Conservation (phyloP, 768 basidiomycete species). For the Boletus sp. region DNA sequence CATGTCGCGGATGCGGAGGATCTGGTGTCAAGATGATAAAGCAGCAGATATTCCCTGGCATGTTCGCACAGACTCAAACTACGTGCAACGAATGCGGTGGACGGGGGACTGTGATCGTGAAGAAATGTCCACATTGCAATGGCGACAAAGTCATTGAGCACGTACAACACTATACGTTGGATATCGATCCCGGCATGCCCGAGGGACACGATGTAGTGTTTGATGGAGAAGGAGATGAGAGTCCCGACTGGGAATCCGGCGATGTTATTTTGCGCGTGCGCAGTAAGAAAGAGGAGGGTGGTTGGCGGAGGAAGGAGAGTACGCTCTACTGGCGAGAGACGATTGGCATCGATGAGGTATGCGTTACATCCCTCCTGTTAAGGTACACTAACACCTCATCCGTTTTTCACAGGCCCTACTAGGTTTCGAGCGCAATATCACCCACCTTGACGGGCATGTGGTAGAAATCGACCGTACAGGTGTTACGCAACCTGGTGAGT, state of each 20-base stretch:
- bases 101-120: constrained; percentile 74
- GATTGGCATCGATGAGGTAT: constrained; percentile 84
- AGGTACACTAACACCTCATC: not conserved
- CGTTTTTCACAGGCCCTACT: constrained; percentile 72
- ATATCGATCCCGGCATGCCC: constrained; percentile 84
- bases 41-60: constrained; percentile 94
- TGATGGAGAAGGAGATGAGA: constrained; percentile 96
- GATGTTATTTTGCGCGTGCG: constrained; percentile 87
- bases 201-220: constrained; percentile 93
- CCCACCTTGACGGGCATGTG: constrained; percentile 85
- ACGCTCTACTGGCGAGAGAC: constrained; percentile 92
- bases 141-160: constrained; percentile 83
- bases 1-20: constrained; percentile 83
- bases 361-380: not conserved
- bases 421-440: constrained; percentile 91
- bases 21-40: constrained; percentile 81
- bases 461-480: constrained; percentile 68
- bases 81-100: constrained; percentile 85
- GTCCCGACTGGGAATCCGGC: constrained; percentile 93
- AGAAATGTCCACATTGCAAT: constrained; percentile 76
- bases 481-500: constrained; percentile 88
- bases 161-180: constrained; percentile 79
- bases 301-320: constrained; percentile 86
- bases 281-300: constrained; percentile 73
- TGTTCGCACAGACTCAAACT: constrained; percentile 87